Base-by-base conservation (phyloP, 1,284 basidiomycete genomes). In the Papiliotrema nemorosa region DNA sequence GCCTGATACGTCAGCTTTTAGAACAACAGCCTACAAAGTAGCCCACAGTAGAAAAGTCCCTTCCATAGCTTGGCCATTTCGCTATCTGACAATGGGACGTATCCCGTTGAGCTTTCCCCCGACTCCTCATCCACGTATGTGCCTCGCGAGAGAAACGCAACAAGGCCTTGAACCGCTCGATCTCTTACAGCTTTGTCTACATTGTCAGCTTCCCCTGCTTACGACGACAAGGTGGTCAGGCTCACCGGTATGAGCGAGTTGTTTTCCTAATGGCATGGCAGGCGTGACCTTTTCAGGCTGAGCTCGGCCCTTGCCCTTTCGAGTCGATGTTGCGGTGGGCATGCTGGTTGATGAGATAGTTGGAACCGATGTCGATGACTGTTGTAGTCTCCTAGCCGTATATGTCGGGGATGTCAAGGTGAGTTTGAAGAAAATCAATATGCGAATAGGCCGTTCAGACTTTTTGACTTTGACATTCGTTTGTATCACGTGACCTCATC, bases 21-120 rank as follows among this genome's bases (percentile, higher is more conserved):
- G n/a, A 35, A 54, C 5, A 40, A 37, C 22, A 2, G 25, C 13
- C 18, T 39, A 5, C 12, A 34, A n/a, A 27, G 5, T 14, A 21
- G 13, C 27, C 54, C 59, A 90, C 90, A 97, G 74, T 97, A 97
- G 75, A 96, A 98, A 46, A 98, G 81, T 0, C 93, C 94, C 73
- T 97, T 97, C 94, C 94, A 97, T 33, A 97, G 75, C 74, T 92
- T 96, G 53, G 83, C 81, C 83, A 97, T 87, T 69, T 97, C 94
- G 24, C 77, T 50, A 49, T 84, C 81, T 18, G 82, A 74, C 37
- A 92, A 47, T 3, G 58, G 60, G n/a, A 49, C 63, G 38, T 60
- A 62, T 21, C 50, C 52, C 44, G 45, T 52, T 24, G 58, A 56
- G 26, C 59, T 40, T 7, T 60, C 56, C 57, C 37, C 52, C 25